phyloP scores from a whole-genome alignment of 1,284 basidiomycete genomes.

The Trametes hirsuta region DNA sequence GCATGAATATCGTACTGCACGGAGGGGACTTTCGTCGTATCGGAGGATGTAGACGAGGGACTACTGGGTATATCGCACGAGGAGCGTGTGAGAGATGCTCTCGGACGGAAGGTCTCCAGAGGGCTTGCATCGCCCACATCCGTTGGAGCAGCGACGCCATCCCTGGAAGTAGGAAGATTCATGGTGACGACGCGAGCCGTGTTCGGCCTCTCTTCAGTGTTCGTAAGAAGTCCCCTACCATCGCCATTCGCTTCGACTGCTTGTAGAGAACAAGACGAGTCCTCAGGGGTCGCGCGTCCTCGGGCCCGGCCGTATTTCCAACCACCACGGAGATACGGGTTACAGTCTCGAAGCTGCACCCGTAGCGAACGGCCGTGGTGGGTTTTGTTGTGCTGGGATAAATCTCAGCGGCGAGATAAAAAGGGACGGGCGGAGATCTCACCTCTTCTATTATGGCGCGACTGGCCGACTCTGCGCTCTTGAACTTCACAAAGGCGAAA shows the following conservation, averaged over 20 bases:
- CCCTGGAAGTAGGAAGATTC: neutral
- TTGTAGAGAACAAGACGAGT: neutral
- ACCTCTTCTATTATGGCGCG: constrained; percentile 69
- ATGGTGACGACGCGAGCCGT: no score
- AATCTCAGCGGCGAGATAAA: constrained; percentile 44
- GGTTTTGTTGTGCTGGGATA: constrained; percentile 64
- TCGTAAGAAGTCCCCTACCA: neutral
- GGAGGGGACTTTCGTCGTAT: constrained; percentile 23
- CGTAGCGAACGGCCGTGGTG: constrained; percentile 71
- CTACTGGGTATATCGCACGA: neutral
- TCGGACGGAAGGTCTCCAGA: neutral
- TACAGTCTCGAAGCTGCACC: constrained; percentile 54
- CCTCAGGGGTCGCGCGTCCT: constrained; percentile 4
- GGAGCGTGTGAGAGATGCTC: neutral
- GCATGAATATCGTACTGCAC: neutral
- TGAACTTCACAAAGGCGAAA: constrained; percentile 76
- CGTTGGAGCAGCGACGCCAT: neutral
- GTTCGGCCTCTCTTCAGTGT: neutral
- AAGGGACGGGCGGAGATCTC: constrained; percentile 12
- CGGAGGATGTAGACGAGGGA: constrained; percentile 22
- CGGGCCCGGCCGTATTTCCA: constrained; percentile 29
- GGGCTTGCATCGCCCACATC: neutral
- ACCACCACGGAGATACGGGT: constrained; percentile 29
- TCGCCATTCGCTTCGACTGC: neutral
- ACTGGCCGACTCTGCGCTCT: constrained; percentile 58